These are phyloP conservation scores for Colletotrichum aenigma DNA, from an alignment of 2,329 filamentous ascomycete species.

Conservation along the genomic window DNA sequence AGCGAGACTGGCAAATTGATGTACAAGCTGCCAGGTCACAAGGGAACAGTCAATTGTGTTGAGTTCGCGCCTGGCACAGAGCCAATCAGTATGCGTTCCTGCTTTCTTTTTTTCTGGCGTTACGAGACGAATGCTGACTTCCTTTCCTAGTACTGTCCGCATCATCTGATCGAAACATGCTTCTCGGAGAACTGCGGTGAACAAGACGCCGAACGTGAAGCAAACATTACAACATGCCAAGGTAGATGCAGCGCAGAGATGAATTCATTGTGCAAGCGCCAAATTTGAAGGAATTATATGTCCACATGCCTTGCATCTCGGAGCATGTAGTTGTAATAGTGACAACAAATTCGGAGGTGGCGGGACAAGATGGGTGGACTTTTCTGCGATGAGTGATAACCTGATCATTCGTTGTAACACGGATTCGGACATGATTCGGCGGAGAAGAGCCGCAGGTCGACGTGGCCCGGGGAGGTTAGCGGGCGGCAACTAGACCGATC, in stretches of 20 bases:
- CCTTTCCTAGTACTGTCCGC: constrained; percentile 75
- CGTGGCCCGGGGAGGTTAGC: background rate
- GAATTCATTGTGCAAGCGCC: background rate
- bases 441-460: background rate
- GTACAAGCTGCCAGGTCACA: constrained; percentile 95
- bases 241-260: background rate
- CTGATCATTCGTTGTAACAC: background rate
- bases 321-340: background rate
- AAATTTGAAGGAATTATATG: background rate
- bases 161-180: constrained; percentile 85
- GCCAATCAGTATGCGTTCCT: constrained; percentile 76
- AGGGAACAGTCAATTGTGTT: constrained; percentile 92
- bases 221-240: background rate
- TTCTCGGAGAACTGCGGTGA: constrained; percentile 68
- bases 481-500: background rate
- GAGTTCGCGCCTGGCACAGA: constrained; percentile 86
- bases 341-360: background rate
- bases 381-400: background rate
- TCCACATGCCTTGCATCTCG: background rate
- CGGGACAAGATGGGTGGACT: background rate
- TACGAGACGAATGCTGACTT: constrained; percentile 35
- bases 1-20: constrained; percentile 85
- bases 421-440: background rate
- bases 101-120: background rate
- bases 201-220: background rate